Evolutionary conservation across 2,329 filamentous ascomycete species (phyloP), one percentile per base, ranked within the genome.

Genomic region (Neofusicoccum parvum): DNA sequence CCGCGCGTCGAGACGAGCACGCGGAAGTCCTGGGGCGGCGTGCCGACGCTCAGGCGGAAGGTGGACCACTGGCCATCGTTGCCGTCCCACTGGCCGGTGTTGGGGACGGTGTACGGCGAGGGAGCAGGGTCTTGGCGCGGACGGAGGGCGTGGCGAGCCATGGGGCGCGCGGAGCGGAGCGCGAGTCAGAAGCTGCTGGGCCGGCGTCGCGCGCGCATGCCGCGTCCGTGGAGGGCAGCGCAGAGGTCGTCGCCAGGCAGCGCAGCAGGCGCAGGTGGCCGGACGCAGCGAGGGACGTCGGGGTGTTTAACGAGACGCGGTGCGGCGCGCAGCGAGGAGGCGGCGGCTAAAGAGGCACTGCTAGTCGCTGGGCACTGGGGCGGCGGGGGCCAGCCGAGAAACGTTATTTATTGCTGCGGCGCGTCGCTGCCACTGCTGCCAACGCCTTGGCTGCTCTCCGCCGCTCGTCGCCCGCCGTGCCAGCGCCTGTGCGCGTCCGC

Each of bases 61-160:
- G 77, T 78, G 51, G 76, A 79, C 79, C 79, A 81, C 50, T 66
- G 69, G 1, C 79, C 79, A 70, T 80, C 78, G 63, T 78, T 74
- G 56, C 79, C 79, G 43, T 80, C 76, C 67, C 78, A 78, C 34
- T 72, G 65, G 34, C 51, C 51, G 15, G 62, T 64, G 14, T 10
- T 45, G 5, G 62, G 62, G 23, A 64, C 62, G 11, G 36, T 20
- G 27, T 64, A 64, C 5, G 62, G 50, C 32, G 34, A 7, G 7
- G 62, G 41, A 6, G 32, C 23, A 0, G 54, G 20, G 9, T 58
- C 54, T 3, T 34, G 27, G 3, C 62, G 43, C 2, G 39, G 56
- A 12, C 17, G 43, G 27, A 59, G 54, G 27, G 27, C 27, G 27
- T 32, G 27, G 27, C 27, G 27, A 9, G 43, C 2, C 56, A 60